phyloP scores from a whole-genome alignment of 2,329 filamentous ascomycete genomes.

The Harringtonia lauricola region DNA sequence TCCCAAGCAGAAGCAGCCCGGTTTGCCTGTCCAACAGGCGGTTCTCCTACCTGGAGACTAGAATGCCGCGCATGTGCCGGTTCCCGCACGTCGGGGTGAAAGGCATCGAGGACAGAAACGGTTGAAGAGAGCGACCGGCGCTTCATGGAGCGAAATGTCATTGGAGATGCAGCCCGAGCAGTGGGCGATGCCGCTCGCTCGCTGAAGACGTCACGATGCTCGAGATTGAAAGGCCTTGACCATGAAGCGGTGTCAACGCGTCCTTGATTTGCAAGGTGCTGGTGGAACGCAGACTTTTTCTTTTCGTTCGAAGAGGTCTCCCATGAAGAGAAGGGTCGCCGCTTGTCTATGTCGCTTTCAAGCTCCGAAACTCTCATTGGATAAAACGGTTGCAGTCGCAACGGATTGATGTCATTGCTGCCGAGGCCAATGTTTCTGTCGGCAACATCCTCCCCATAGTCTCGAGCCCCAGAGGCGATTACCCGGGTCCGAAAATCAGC shows the following conservation, averaged over 20 bases:
- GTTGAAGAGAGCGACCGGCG: no score
- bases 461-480: slow-evolving; percentile 36
- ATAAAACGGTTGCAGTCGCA: slow-evolving; percentile 25
- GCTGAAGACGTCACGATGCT: no score
- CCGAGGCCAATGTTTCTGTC: slow-evolving; percentile 43
- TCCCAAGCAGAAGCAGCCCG: no score
- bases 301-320: background rate
- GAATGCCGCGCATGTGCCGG: no score
- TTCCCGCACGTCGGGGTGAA: no score
- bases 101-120: no score
- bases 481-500: slow-evolving; percentile 37
- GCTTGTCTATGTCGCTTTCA: background rate
- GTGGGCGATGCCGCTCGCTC: no score
- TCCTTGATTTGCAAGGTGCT: slow-evolving; percentile 10
- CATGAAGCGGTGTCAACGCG: slow-evolving; percentile 6
- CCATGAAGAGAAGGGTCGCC: slow-evolving; percentile 1
- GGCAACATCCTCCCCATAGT: slow-evolving; percentile 55
- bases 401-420: slow-evolving; percentile 20
- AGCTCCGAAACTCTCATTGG: slow-evolving; percentile 8
- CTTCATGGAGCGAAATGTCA: no score
- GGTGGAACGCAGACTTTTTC: background rate
- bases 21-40: no score
- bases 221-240: slow-evolving; percentile 2
- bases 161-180: no score
- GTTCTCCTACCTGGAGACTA: no score